Evolutionary conservation across 305 asterid genomes (phyloP).

Genomic region (Fraxinus sp.): DNA sequence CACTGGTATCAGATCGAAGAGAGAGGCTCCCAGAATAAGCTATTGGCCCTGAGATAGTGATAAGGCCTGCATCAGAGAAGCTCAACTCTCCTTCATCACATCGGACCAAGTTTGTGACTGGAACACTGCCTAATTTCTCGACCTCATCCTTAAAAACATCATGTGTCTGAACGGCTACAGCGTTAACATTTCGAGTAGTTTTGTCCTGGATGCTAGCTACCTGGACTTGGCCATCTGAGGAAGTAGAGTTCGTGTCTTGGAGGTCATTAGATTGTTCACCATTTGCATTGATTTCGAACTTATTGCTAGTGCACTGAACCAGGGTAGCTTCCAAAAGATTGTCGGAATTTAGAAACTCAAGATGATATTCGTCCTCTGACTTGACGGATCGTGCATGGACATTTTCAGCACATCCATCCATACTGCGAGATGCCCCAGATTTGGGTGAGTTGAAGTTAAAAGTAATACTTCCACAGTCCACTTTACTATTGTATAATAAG

Average conservation of each 20-base stretch:
- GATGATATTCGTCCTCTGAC: conserved; percentile 13
- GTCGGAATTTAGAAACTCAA: conserved; percentile 17
- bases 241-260: conserved; percentile 19
- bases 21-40: conserved; percentile 74
- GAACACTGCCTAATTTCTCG: conserved; percentile 9
- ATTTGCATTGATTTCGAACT: conserved; percentile 1
- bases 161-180: conserved; percentile 15
- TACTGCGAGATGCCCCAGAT: conserved; percentile 18
- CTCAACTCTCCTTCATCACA: conserved; percentile 69
- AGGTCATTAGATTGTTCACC: conserved; percentile 13
- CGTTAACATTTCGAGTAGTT: conserved; percentile 1
- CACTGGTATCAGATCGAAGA: conserved; percentile 82
- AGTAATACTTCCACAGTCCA: conserved; percentile 47
- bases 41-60: conserved; percentile 63
- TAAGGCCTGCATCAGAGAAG: conserved; percentile 50
- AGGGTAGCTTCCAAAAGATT: conserved; percentile 28
- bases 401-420: conserved; percentile 22
- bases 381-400: conserved; percentile 11
- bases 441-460: conserved; percentile 41
- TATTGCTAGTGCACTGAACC: conserved; percentile 25
- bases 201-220: conserved; percentile 3
- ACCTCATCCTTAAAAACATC: conserved; percentile 15
- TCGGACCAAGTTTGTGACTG: conserved; percentile 25
- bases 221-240: conserved; percentile 12
- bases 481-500: conserved; percentile 41